Percentiles rank a stretch among this genome's conserved stretches.
phyloP scores from a whole-genome alignment of 2,329 filamentous ascomycete species.

The Scedosporium aurantiacum region DNA sequence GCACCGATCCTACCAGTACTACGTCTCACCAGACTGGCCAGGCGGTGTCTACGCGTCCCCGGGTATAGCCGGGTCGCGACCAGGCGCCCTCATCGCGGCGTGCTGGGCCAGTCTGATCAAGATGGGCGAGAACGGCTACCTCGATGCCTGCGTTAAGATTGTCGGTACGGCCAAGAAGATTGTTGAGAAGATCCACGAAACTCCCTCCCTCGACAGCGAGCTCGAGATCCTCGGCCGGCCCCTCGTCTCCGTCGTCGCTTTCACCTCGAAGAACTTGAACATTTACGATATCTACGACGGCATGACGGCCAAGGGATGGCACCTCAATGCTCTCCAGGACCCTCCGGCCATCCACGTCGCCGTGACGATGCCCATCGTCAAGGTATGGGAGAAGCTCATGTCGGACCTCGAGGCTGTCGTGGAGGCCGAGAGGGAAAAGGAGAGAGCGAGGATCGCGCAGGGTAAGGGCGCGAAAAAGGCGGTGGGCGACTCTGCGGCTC shows the following conservation, averaged over 20 bases:
- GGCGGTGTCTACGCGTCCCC: slow-evolving; percentile 94
- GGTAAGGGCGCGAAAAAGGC: slow-evolving; percentile 55
- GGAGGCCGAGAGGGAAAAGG: slow-evolving; percentile 70
- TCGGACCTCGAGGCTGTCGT: slow-evolving; percentile 57
- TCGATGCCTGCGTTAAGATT: slow-evolving; percentile 77
- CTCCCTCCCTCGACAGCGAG: slow-evolving; percentile 57
- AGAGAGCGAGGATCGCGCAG: slow-evolving; percentile 59
- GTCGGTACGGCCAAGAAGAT: slow-evolving; percentile 80
- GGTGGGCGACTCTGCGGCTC: slow-evolving; percentile 69
- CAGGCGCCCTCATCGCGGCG: slow-evolving; percentile 86
- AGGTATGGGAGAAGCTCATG: slow-evolving; percentile 69
- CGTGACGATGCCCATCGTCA: slow-evolving; percentile 76
- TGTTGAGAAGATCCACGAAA: slow-evolving; percentile 58
- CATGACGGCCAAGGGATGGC: slow-evolving; percentile 80
- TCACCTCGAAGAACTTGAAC: slow-evolving; percentile 71
- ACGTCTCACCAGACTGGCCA: slow-evolving; percentile 87
- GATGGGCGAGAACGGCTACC: slow-evolving; percentile 78
- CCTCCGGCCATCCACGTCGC: slow-evolving; percentile 90
- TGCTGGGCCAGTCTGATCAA: slow-evolving; percentile 91
- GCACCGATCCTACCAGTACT: slow-evolving; percentile 87
- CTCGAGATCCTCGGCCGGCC: slow-evolving; percentile 75
- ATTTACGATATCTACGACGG: slow-evolving; percentile 91
- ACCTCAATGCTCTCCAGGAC: slow-evolving; percentile 85
- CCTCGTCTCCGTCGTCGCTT: slow-evolving; percentile 82
- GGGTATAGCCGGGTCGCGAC: slow-evolving; percentile 80